Evolutionary conservation across 331 rosid species (phyloP).

Genomic region (Prunus yedoensis): DNA sequence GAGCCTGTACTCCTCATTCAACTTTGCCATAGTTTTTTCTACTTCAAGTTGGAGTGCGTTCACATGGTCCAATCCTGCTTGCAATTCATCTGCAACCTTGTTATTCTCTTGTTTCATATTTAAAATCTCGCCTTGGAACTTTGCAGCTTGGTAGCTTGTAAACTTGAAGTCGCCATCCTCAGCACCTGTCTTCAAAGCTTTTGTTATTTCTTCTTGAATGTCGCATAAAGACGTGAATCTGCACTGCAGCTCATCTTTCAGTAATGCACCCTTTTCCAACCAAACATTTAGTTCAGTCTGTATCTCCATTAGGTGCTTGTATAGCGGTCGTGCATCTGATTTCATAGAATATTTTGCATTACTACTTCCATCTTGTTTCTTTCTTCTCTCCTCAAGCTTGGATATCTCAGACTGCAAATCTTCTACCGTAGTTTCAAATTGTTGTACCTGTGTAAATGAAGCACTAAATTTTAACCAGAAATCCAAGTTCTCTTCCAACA

Average conservation of each 20-base stretch:
- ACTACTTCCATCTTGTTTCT: conserved; percentile 42
- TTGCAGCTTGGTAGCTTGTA: conserved; percentile 95
- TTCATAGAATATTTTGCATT: conserved; percentile 35
- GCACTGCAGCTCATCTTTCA: conserved; percentile 66
- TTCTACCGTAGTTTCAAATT: conserved; percentile 55
- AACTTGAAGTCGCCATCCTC: conserved; percentile 85
- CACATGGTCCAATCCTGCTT: conserved; percentile 67
- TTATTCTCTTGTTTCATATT: conserved; percentile 97
- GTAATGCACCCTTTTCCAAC: conserved; percentile 47
- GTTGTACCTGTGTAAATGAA: conserved; percentile 66
- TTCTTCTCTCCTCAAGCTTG: conserved; percentile 51
- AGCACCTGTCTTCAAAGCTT: conserved; percentile 75
- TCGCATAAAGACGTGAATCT: conserved; percentile 75
- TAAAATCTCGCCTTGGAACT: conserved; percentile 94
- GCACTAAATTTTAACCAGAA: conserved; percentile 89
- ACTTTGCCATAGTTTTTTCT: conserved; percentile 54
- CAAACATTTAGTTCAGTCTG: conserved; percentile 69
- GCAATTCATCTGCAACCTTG: conserved; percentile 83
- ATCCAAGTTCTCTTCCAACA: conserved; percentile 81
- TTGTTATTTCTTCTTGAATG: conserved; percentile 80
- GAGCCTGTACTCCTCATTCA: conserved; percentile 67
- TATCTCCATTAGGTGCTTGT: conserved; percentile 80
- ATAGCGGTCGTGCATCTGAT: conserved; percentile 85
- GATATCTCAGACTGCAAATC: conserved; percentile 60
- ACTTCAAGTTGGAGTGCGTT: conserved; percentile 56